A percentile compares a stretch with the other conserved stretches of the same genome.
Evolutionary conservation across 345 rosid species (phyloP).

Genomic region (Corchorus capsularis): DNA sequence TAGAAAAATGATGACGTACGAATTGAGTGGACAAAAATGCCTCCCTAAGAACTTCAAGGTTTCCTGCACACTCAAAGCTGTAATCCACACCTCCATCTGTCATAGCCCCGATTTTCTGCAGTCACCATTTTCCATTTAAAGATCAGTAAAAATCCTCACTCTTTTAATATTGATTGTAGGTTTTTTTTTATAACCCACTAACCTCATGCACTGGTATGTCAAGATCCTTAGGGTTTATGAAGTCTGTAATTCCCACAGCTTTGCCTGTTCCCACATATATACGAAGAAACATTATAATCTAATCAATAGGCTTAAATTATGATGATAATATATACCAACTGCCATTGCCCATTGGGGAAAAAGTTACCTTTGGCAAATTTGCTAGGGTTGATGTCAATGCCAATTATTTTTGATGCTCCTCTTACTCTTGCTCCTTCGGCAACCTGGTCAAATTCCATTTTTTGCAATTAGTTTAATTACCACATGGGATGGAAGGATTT

Average conservation of each 20-base stretch:
- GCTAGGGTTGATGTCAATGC: slow-evolving; percentile 52
- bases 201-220: slow-evolving; percentile 13
- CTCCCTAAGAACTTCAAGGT: slow-evolving; percentile 56
- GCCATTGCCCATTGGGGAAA: too few relatives aligned
- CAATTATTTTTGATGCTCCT: slow-evolving; percentile 68
- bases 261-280: not conserved
- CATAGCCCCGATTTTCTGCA: slow-evolving; percentile 55
- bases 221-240: slow-evolving; percentile 17
- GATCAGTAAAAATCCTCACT: not conserved
- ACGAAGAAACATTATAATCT: too few relatives aligned
- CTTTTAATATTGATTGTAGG: not conserved
- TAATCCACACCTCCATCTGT: slow-evolving; percentile 65
- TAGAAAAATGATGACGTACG: not conserved
- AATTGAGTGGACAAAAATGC: slow-evolving; percentile 60
- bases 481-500: not conserved
- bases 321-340: too few relatives aligned
- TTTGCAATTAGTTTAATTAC: not conserved
- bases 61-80: slow-evolving; percentile 63
- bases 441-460: slow-evolving; percentile 35
- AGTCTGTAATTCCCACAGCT: slow-evolving; percentile 16
- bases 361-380: slow-evolving; percentile 54
- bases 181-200: not conserved
- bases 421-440: slow-evolving; percentile 64
- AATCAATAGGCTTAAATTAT: too few relatives aligned
- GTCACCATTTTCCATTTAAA: not conserved